These are phyloP conservation scores for Epichloe elymi DNA, from an alignment of 2,329 filamentous ascomycete species.

Conservation along the genomic window DNA sequence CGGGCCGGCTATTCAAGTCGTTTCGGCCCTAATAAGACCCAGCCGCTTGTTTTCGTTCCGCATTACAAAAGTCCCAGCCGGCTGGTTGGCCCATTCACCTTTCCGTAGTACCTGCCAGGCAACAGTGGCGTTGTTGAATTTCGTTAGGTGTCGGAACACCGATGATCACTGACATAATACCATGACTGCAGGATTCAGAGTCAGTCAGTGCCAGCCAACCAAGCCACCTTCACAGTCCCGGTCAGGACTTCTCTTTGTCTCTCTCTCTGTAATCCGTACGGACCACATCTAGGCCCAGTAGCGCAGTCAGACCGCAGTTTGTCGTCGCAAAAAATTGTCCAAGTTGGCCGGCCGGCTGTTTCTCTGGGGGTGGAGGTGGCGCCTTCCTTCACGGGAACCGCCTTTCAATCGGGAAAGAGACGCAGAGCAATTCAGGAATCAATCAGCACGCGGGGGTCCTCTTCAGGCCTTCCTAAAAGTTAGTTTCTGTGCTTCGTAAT, in stretches of 20 bases:
- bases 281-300: too few species aligned
- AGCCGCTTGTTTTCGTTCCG: too few species aligned
- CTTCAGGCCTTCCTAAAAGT: neutral
- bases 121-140: too few species aligned
- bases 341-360: neutral
- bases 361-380: neutral
- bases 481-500: neutral
- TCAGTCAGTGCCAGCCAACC: neutral
- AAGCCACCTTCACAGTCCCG: neutral
- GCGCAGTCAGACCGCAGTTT: neutral
- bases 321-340: neutral
- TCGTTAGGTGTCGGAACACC: too few species aligned
- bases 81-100: too few species aligned
- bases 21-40: too few species aligned
- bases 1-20: too few species aligned
- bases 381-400: constrained; percentile 2
- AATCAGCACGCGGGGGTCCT: neutral
- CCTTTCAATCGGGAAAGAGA: neutral
- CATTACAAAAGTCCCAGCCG: too few species aligned
- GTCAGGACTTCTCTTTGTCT: too few species aligned
- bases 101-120: too few species aligned
- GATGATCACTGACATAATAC: too few species aligned
- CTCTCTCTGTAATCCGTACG: too few species aligned
- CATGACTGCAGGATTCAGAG: neutral
- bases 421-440: neutral